Evolutionary conservation across 768 basidiomycete genomes (phyloP), one percentile per base, ranked within the genome.

Genomic region (Psilocybe cubensis): DNA sequence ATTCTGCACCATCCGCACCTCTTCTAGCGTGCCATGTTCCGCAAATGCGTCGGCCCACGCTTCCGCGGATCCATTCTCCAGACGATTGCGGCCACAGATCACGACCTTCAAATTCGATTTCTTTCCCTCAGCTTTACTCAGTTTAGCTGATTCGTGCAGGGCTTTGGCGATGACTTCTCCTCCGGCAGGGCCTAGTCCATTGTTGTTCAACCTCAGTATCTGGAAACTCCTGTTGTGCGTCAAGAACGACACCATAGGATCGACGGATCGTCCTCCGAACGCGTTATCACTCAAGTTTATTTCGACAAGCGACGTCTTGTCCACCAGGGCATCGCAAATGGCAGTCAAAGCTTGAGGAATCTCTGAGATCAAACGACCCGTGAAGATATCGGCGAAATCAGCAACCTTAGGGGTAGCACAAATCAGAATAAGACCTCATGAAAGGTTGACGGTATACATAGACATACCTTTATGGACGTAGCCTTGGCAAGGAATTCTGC

Each of bases 311-410:
- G 89, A 84, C 3, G 86, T 81, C 67, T 92, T 92, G 66, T 85
- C 80, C 66, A 85, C 86, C 59, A 99, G 84, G 11, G 95, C 87
- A 65, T 93, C 85, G 70, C 96, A 97, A 63, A 99, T 84, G 31
- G 92, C 89, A 33, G 86, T 82, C 44, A 99, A 86, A 14, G 97
- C 94, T 56, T 76, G 82, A 4, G 96, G 97, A 69, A 99, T 98
- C 72, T 99, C 96, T 59, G 85, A 81, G 77, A 98, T 98, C 67
- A 97, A 83, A 62, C 96, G 92, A 53, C 96, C 93, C 2, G 96
- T 98, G 77, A 99, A 99, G 74, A 99, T 96, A 75, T 98, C 96
- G 27, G 94, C 91, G 62, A 98, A 92, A 77, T 98, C 89, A 63
- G 96, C 96, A 57, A 96, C 77, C 97, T 98, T n/a, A n/a, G 52